A percentile compares a stretch with the other conserved stretches of the same genome.
Evolutionary conservation across 257 asterid genomes (phyloP).

Genomic region (Solanum sparsipilum): DNA sequence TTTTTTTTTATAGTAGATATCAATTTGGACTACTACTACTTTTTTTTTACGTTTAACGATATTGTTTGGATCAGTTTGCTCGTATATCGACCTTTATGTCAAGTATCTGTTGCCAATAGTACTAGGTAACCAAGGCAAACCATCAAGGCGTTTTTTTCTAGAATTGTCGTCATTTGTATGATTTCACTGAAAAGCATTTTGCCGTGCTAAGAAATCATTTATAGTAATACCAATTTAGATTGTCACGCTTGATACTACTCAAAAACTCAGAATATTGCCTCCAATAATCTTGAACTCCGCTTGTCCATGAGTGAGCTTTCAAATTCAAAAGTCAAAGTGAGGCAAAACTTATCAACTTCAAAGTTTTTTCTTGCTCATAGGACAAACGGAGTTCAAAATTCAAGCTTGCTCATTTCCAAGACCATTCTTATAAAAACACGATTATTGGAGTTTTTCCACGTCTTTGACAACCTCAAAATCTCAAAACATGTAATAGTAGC

Average conservation of each 20-base stretch:
- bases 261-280: not conserved
- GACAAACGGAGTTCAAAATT: no score
- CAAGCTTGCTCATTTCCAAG: no score
- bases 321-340: no score
- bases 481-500: not conserved
- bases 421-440: no score
- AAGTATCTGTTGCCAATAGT: not conserved
- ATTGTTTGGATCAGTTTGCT: not conserved
- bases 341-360: no score
- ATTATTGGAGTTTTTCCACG: not conserved
- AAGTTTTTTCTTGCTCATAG: no score
- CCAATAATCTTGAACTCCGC: not conserved
- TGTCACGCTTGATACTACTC: not conserved
- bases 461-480: not conserved
- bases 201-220: no score
- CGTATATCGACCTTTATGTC: no score
- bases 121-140: not conserved
- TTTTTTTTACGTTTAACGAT: not conserved
- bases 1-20: not conserved
- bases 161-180: no score
- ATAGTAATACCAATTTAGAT: not conserved
- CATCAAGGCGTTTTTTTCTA: no score
- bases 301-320: no score
- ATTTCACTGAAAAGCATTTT: no score
- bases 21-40: not conserved